Base-by-base conservation (phyloP, 306 rosid species). In the Quercus wislizeni region DNA sequence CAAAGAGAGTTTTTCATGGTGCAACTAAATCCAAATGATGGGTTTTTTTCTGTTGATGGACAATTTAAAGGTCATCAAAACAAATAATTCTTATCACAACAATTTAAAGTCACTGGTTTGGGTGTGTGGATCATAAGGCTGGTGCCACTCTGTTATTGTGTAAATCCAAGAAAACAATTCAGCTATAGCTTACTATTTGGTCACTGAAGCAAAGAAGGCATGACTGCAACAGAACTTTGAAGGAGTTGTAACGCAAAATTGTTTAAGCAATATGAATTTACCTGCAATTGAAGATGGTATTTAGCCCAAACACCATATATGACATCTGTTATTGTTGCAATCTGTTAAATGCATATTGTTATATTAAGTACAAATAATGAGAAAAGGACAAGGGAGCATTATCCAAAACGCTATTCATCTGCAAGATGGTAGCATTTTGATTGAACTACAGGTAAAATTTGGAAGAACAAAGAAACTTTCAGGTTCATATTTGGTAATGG, bases 231-330 rank as follows among this genome's bases (percentile, higher is more conserved):
- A 10, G 52, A 80, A 41, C n/a, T 27, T 43, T 49, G 54, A n/a
- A 41, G 70, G 49, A 56, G 64, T 49, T 55, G 28, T 63, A 54
- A 71, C 41, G 75, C 31, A 55, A 76, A 72, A 70, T 58, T 65
- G 13, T 71, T 27, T 12, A 41, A 19, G 74, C 5, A 13, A 51
- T 63, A 63, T 14, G 55, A 67, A 61, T 51, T 80, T 81, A 90
- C 98, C 94, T 58, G 96, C 93, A 27, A 95, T 62, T 87, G 98
- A 73, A 95, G 97, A 76, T 96, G 97, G 43, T 93, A 93, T 76
- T 88, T 90, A 57, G 98, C 99, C 99, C 98, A 93, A 76, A 91
- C 73, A 52, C 91, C 82, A 55, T 95, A 95, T 65, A 91, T 23
- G 4, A 85, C 87, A 85, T 91, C 93, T 51, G 94, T 96, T 46